These are phyloP conservation scores for Saksenaea vasiformis DNA, from an alignment of 371 early-diverging fungal species.

Conservation along the genomic window DNA sequence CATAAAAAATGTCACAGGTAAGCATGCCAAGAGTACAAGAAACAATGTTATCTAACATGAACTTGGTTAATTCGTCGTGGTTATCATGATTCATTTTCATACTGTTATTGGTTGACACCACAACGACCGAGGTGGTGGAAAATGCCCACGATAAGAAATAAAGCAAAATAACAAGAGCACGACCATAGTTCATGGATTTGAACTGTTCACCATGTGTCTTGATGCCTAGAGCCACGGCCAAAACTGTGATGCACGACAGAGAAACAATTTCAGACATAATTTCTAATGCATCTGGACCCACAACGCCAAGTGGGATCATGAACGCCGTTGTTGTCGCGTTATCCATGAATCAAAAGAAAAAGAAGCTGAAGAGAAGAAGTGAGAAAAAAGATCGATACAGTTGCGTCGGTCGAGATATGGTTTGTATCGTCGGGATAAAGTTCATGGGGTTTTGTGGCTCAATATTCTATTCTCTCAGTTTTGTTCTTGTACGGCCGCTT, in stretches of 20 bases:
- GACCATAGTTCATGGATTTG: constrained; percentile 18
- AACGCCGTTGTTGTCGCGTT: neutral
- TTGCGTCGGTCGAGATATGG: neutral
- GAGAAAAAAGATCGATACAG: constrained; percentile 1
- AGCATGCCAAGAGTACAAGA: constrained; percentile 27
- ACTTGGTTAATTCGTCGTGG: neutral
- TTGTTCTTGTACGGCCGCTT: neutral
- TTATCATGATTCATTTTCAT: neutral
- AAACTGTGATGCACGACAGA: constrained; percentile 17
- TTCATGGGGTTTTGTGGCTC: neutral
- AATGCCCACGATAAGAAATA: constrained; percentile 24
- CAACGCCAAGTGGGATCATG: constrained; percentile 1
- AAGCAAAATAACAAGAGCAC: constrained; percentile 12
- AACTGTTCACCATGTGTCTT: constrained; percentile 19
- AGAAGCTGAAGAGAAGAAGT: neutral
- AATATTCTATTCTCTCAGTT: neutral
- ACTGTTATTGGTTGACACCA: constrained; percentile 27
- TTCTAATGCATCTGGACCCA: constrained; percentile 19
- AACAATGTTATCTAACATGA: constrained; percentile 11
- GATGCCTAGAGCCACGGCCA: constrained; percentile 14
- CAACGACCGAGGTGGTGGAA: constrained; percentile 12
- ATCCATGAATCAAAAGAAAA: neutral
- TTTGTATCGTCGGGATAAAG: neutral
- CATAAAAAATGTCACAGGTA: constrained; percentile 29
- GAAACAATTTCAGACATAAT: constrained; percentile 22